phyloP scores from a whole-genome alignment of 805 yeast genomes.

The Kregervanrija fluxuum region DNA sequence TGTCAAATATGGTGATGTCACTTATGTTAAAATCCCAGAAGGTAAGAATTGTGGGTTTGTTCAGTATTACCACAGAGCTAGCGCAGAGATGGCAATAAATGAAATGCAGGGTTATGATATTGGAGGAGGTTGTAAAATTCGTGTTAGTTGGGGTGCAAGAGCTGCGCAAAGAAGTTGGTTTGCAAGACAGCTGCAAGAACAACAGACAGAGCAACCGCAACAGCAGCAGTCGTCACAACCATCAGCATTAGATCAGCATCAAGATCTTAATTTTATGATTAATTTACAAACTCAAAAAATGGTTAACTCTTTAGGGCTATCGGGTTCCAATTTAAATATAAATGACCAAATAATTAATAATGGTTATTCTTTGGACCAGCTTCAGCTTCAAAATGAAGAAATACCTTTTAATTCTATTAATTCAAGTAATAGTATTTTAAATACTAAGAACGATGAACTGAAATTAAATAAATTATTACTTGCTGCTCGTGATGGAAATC shows the following conservation, averaged over 20 bases:
- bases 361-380: conserved; percentile 11
- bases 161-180: conserved; percentile 36
- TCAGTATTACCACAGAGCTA: conserved; percentile 66
- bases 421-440: conserved; percentile 10
- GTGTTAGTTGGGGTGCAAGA: conserved; percentile 82
- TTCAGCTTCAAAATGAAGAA: conserved; percentile 18
- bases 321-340: conserved; percentile 16
- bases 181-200: conserved; percentile 26
- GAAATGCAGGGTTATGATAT: conserved; percentile 89
- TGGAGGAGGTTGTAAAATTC: conserved; percentile 65
- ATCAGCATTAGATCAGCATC: conserved; percentile 3
- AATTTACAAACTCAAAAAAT: conserved; percentile 12
- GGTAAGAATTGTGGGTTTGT: conserved; percentile 82
- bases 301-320: conserved; percentile 19
- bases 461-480: conserved; percentile 45
- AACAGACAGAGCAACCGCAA: conserved; percentile 23
- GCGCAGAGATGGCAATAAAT: conserved; percentile 80
- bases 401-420: conserved; percentile 22
- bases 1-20: conserved; percentile 64
- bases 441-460: conserved; percentile 18
- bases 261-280: conserved; percentile 9
- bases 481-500: conserved; percentile 49
- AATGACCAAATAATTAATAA: conserved; percentile 16
- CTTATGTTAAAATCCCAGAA: conserved; percentile 71
- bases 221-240: conserved; percentile 15